Evolutionary conservation across 768 basidiomycete species (phyloP), one percentile per base, ranked within the genome.

Genomic region (Boletus rufocinnamomeus): DNA sequence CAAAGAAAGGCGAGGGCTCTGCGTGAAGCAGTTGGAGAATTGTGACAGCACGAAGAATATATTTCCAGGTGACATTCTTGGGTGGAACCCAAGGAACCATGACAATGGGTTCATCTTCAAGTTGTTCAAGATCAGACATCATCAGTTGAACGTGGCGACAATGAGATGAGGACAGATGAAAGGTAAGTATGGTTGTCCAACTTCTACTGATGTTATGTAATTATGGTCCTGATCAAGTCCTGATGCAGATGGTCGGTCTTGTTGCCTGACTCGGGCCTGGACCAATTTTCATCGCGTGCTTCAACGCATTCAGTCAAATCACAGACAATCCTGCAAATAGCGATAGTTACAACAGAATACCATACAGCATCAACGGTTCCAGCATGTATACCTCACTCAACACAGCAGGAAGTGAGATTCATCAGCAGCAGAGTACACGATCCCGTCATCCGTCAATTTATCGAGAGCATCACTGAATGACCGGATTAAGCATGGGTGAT

Each of bases 351-450:
- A 35, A 32, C 21, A 45, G 19, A 51, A 54, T 47, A 55, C 25
- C 25, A 23, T 50, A 58, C 47, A 52, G 27, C 2, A 34, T 32
- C 37, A 41, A 28, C 19, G 7, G 10, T 25, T 9, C 28, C 21
- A 21, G 45, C n/a, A 46, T 11, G 23, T 46, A 16, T 32, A 11
- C 28, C 58, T 50, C 35, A 58, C 70, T 66, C 80, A 51, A 84
- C 83, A 46, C 10, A 89, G 69, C 37, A 80, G 75, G 72, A 85
- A 89, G 65, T 92, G 91, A n/a, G 82, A 88, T 61, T 94, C 92
- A 66, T 94, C 88, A 41, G 86, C 82, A 1, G 91, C 92, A 54
- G 84, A 88, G 72, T 83, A 98, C 56, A 95, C 79, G 61, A 82
- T 74, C 0, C 95, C 95, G 1, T 90, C 87, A 52, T 88, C 86